Conservation (phyloP, 352 stramenopile species). For the Chloridella minuta region DNA sequence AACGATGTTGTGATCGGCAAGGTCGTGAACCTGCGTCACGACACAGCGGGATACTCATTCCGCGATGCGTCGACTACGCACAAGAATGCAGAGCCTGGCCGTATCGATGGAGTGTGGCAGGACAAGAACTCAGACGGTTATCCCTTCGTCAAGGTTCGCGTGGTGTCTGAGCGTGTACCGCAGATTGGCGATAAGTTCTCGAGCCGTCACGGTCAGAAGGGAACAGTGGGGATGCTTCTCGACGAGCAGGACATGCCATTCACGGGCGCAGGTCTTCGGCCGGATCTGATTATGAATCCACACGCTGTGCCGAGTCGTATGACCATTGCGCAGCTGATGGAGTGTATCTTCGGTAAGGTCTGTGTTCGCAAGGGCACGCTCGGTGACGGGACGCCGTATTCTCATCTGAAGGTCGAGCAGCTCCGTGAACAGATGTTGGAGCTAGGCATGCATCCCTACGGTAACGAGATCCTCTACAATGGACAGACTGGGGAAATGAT, state of each 20-base stretch:
- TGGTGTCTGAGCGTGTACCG: constrained; percentile 82
- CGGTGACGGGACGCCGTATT: constrained; percentile 96
- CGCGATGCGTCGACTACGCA: too few species aligned
- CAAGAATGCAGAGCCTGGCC: too few species aligned
- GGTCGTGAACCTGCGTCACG: too few species aligned
- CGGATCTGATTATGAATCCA: constrained; percentile 99
- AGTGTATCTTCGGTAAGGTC: constrained; percentile 96
- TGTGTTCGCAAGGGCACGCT: constrained; percentile 72
- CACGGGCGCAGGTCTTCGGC: constrained; percentile 82
- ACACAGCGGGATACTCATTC: too few species aligned
- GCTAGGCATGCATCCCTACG: too few species aligned
- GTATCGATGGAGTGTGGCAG: too few species aligned
- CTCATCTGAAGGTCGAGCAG: constrained; percentile 71
- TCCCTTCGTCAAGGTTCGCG: too few species aligned
- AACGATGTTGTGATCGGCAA: too few species aligned
- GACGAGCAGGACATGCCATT: constrained; percentile 99
- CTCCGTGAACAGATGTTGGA: too few species aligned
- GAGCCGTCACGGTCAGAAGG: constrained; percentile 57
- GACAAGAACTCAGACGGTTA: too few species aligned
- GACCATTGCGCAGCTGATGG: constrained; percentile 98
- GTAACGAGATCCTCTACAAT: constrained; percentile 90
- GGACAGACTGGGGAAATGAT: constrained; percentile 75
- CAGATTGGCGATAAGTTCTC: constrained; percentile 97
- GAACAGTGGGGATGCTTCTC: constrained; percentile 97
- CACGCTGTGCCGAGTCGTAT: constrained; percentile 99